A percentile compares a stretch with the other conserved stretches of the same genome.
These are phyloP conservation scores for Trichophyton simii DNA, from an alignment of 2,329 filamentous ascomycete species.

Conservation along the genomic window DNA sequence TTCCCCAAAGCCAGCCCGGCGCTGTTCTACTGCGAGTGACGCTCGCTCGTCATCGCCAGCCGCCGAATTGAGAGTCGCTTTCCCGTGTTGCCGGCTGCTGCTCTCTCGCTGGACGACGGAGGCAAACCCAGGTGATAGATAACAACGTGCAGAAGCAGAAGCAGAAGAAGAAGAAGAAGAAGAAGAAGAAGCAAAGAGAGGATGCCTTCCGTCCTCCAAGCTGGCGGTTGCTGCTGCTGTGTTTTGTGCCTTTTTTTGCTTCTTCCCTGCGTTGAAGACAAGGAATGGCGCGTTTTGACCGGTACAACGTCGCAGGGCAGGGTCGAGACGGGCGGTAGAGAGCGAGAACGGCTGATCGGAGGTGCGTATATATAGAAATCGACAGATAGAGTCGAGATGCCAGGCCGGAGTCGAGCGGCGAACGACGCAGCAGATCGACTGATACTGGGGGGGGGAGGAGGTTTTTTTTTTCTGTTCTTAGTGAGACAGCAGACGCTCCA, in stretches of 20 bases:
- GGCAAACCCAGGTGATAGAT: not conserved
- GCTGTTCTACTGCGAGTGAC: not conserved
- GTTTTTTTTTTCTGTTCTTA: not conserved
- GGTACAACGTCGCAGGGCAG: no score
- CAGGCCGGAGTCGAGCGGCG: not conserved
- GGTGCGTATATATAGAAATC: no score
- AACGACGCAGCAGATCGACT: not conserved
- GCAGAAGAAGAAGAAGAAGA: not conserved
- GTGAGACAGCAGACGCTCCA: conserved; percentile 3
- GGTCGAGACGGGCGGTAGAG: no score
- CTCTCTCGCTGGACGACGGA: not conserved
- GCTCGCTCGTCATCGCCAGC: not conserved
- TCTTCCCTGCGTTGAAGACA: no score
- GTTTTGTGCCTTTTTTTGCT: no score
- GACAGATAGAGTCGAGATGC: not conserved
- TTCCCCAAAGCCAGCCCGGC: not conserved
- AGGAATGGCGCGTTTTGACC: no score
- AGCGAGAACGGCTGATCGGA: no score
- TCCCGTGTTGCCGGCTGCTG: not conserved
- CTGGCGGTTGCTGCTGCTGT: no score
- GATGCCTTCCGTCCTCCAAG: not conserved
- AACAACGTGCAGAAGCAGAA: no score
- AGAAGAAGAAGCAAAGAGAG: not conserved
- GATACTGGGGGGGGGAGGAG: not conserved
- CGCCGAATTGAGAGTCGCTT: not conserved